Evolutionary conservation across 2,329 filamentous ascomycete species (phyloP).

Genomic region (Diaporthe australafricana): DNA sequence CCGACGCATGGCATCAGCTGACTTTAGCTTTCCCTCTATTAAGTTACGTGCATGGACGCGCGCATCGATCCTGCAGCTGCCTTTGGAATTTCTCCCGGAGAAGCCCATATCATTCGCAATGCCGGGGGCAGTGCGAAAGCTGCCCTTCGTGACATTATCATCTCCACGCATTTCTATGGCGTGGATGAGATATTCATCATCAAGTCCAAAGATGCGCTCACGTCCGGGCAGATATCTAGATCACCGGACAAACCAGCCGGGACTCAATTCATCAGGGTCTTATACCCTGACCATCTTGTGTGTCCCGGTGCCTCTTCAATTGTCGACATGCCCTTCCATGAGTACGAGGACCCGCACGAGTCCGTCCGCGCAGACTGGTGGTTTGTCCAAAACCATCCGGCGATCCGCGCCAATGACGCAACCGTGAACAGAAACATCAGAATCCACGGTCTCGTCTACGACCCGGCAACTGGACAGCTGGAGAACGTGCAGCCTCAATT

Average conservation of each 20-base stretch:
- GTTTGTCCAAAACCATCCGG: conserved; percentile 22
- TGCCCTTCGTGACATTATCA: conserved; percentile 79
- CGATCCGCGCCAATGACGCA: neutral
- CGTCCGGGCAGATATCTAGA: conserved; percentile 60
- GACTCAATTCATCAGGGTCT: neutral
- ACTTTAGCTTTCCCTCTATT: conserved; percentile 36
- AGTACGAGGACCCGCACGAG: neutral
- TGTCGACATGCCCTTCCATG: neutral
- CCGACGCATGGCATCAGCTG: neutral
- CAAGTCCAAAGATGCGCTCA: conserved; percentile 82
- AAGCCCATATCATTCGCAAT: conserved; percentile 84
- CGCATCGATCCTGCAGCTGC: conserved; percentile 75
- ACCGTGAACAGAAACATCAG: neutral
- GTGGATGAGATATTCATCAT: conserved; percentile 80
- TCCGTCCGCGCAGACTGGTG: conserved; percentile 15
- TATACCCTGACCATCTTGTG: neutral
- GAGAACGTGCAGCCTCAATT: neutral
- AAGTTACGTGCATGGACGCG: conserved; percentile 89
- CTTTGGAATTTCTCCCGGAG: conserved; percentile 78
- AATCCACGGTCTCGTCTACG: conserved; percentile 5
- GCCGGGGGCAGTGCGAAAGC: conserved; percentile 76
- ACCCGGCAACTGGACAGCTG: neutral
- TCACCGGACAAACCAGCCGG: neutral
- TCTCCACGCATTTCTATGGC: conserved; percentile 82
- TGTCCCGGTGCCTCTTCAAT: conserved; percentile 15